A percentile compares a stretch with the other conserved stretches of the same genome.
Evolutionary conservation across 805 yeast species (phyloP).

Genomic region (Cyberlindnera lachancei): DNA sequence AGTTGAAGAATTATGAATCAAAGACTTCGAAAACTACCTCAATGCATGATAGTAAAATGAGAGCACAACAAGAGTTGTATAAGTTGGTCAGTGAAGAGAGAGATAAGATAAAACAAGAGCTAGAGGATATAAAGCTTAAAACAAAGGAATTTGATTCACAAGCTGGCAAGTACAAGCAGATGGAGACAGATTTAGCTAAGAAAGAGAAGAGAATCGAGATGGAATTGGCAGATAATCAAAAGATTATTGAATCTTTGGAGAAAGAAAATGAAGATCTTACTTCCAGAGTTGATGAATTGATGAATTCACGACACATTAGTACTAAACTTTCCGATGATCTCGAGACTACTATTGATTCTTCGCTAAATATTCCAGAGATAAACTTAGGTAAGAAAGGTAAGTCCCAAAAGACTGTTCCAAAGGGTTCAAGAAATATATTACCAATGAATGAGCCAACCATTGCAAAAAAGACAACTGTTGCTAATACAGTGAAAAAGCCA

Average conservation of each 20-base stretch:
- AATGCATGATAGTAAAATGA: constrained; percentile 28
- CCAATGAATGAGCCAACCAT: too few species aligned
- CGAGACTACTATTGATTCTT: neutral
- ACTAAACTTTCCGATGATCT: neutral
- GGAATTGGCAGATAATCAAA: neutral
- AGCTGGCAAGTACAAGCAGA: neutral
- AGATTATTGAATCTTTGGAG: constrained; percentile 1
- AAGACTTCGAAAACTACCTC: constrained; percentile 16
- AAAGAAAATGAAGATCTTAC: constrained; percentile 5
- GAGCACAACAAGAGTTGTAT: constrained; percentile 28
- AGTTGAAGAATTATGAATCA: constrained; percentile 8
- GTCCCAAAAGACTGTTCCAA: too few species aligned
- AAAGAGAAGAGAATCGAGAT: constrained; percentile 15
- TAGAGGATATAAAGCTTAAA: constrained; percentile 15
- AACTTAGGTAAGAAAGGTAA: too few species aligned
- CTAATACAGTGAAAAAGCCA: too few species aligned
- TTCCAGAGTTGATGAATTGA: constrained; percentile 4
- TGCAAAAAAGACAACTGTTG: too few species aligned
- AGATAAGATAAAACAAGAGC: constrained; percentile 23
- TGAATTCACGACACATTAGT: neutral
- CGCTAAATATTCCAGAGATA: too few species aligned
- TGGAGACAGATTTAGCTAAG: constrained; percentile 3
- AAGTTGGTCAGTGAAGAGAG: constrained; percentile 23
- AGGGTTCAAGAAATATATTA: too few species aligned
- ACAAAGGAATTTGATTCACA: constrained; percentile 10